Evolutionary conservation across 2,329 filamentous ascomycete species (phyloP).

Genomic region (Verticillium nonalfalfae): DNA sequence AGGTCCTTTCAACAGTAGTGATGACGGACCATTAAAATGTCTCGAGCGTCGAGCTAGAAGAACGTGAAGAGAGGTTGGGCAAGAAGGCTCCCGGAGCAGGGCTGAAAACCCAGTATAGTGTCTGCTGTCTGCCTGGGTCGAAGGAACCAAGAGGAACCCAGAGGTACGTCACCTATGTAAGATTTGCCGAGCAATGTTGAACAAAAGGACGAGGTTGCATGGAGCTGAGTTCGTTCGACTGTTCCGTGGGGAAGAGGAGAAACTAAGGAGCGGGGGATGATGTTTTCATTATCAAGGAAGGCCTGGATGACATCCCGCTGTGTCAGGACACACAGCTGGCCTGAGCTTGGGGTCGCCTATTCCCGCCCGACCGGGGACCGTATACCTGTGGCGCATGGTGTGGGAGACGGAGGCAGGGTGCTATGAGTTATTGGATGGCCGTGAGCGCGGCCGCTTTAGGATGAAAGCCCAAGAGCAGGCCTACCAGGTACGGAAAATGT

Average conservation of each 20-base stretch:
- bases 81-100: background rate
- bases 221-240: background rate
- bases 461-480: slow-evolving; percentile 8
- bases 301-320: slow-evolving; percentile 2
- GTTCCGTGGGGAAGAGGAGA: background rate
- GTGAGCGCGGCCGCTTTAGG: slow-evolving; percentile 12
- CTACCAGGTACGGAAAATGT: slow-evolving; percentile 4
- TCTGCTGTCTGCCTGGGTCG: background rate
- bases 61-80: background rate
- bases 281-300: background rate
- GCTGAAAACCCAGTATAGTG: too few relatives aligned
- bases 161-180: background rate
- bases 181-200: background rate
- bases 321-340: slow-evolving; percentile 11
- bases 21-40: too few relatives aligned
- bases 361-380: background rate
- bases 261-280: background rate
- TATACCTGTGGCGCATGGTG: background rate
- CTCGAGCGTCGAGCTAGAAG: background rate
- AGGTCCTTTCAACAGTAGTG: too few relatives aligned
- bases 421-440: slow-evolving; percentile 1
- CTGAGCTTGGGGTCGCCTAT: slow-evolving; percentile 10
- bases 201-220: background rate
- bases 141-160: background rate
- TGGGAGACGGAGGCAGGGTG: background rate